Conservation (phyloP, 1,139 yeast genomes). For the Scheffersomyces titani region DNA sequence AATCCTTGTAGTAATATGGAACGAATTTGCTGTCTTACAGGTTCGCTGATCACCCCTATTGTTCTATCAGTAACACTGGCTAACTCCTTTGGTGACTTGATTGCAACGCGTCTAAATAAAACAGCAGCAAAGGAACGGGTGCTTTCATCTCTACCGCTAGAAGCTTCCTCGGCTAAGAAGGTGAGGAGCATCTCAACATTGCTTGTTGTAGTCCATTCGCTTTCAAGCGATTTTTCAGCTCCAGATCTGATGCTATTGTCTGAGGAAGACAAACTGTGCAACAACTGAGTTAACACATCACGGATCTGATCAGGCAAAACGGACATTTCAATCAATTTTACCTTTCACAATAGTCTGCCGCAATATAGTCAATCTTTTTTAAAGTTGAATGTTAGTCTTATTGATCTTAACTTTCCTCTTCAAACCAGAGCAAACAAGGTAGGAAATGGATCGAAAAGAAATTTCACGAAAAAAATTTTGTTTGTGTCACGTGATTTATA, state of each 20-base stretch:
- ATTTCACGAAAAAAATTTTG: neutral
- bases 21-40: conserved; percentile 65
- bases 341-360: neutral
- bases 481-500: neutral
- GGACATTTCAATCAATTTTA: conserved; percentile 39
- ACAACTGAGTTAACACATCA: conserved; percentile 55
- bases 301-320: conserved; percentile 65
- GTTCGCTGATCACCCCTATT: conserved; percentile 65
- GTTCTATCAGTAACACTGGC: conserved; percentile 72
- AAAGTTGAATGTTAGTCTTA: neutral
- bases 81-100: conserved; percentile 68
- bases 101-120: conserved; percentile 81
- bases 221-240: conserved; percentile 75
- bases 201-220: conserved; percentile 69
- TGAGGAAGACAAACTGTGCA: conserved; percentile 63
- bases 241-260: conserved; percentile 72
- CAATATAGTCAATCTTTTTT: neutral
- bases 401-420: conserved; percentile 5
- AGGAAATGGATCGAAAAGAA: conserved; percentile 3
- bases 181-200: conserved; percentile 69
- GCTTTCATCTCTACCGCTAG: conserved; percentile 55
- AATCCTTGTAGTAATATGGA: conserved; percentile 72
- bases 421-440: conserved; percentile 6
- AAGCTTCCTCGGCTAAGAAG: conserved; percentile 82
- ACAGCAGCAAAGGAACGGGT: conserved; percentile 78